Base-by-base conservation (phyloP, 2,329 filamentous ascomycete species). In the Sclerotinia nivalis region DNA sequence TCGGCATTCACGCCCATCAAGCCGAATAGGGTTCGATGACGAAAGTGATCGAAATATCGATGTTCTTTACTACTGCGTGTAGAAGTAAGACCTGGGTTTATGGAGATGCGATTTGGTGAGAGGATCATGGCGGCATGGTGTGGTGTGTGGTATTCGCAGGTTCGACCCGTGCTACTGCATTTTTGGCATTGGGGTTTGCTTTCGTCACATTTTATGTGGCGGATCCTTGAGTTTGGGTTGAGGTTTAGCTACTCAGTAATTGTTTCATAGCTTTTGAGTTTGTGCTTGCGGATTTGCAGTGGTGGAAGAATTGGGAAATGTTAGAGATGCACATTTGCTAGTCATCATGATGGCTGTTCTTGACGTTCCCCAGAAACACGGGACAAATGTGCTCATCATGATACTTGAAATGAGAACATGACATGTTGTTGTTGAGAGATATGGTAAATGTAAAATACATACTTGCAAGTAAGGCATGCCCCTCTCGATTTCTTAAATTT, bases 341-440 rank as follows among this genome's bases (percentile, higher is more conserved):
- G 85, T 92, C 92, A 86, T 93, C 92, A 91, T 87, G 80, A 84
- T 83, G 88, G 88, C 89, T 90, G 92, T 91, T 93, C 91, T 94
- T 94, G 92, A 93, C 87, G 88, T 90, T 89, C 89, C 90, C 94
- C 91, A 88, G 92, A 89, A 95, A 96, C 91, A 95, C 91, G 92
- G 92, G 95, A 92, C 91, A 94, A 94, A 89, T 85, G 85, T 86
- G 91, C 86, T 94, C 91, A 93, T 94, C 91, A 91, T 86, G 77
- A 77, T 80, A 74, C 10, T 62, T 75, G 3, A 18, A 34, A 13
- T 34, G 25, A 50, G 25, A n/a, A 60, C 3, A 13, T 5, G 7
- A 37, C 1, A 37, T 20, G 18, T 61, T 61, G 40, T 20, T 12
- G 20, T 43, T 22, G 34, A 62, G 43, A n/a, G 31, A 34, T 40